Conservation (phyloP, 306 rosid genomes). For the Benincasa hispida region DNA sequence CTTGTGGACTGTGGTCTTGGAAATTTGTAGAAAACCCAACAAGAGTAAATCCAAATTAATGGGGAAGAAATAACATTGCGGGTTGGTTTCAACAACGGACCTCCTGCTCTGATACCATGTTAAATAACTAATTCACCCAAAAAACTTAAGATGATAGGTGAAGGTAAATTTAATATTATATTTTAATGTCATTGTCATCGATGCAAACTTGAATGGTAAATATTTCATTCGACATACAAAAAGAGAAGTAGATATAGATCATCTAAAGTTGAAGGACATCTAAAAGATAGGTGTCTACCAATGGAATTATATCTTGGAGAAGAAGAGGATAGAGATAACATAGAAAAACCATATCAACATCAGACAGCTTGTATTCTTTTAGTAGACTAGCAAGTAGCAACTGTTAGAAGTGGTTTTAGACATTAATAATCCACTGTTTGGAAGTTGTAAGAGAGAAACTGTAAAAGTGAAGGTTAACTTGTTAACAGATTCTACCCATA, state of each 20-base stretch:
- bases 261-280: background rate
- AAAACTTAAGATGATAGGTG: no score
- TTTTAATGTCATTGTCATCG: background rate
- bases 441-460: background rate
- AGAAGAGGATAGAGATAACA: background rate
- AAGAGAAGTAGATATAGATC: background rate
- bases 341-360: background rate
- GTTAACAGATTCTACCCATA: background rate
- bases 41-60: no score
- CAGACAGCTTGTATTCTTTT: slow-evolving; percentile 5
- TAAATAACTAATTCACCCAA: no score
- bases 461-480: background rate
- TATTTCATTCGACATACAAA: background rate
- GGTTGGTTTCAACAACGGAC: no score
- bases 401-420: background rate
- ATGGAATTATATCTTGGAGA: background rate
- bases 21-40: no score
- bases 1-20: no score
- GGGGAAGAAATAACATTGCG: no score
- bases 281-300: background rate
- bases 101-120: no score
- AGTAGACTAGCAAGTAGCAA: background rate
- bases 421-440: background rate
- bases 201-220: background rate
- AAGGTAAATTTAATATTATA: no score